Evolutionary conservation across 1,139 yeast genomes (phyloP).

Genomic region (Meyerozyma smithsonii): DNA sequence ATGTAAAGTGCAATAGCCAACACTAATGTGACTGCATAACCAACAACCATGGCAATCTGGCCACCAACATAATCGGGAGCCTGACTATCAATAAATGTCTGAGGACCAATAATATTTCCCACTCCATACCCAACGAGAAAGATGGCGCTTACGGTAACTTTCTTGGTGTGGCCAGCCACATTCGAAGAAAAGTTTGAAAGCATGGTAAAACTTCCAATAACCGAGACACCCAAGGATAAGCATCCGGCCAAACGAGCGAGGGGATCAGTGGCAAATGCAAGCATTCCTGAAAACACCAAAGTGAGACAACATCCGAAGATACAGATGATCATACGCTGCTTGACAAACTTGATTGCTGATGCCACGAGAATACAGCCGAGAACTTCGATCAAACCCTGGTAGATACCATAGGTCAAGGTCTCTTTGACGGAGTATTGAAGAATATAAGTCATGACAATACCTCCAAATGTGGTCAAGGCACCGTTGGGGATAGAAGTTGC

Average conservation of each 20-base stretch:
- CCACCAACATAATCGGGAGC: constrained; percentile 52
- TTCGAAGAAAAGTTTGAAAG: constrained; percentile 51
- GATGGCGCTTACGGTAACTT: constrained; percentile 54
- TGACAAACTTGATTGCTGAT: neutral
- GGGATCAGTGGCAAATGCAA: constrained; percentile 6
- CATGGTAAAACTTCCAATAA: constrained; percentile 28
- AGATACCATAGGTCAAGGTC: constrained; percentile 33
- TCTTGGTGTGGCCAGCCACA: constrained; percentile 69
- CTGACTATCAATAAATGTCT: constrained; percentile 49
- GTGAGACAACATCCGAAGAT: neutral
- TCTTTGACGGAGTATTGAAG: constrained; percentile 37
- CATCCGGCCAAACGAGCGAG: constrained; percentile 9
- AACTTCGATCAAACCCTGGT: constrained; percentile 36
- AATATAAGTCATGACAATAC: constrained; percentile 40
- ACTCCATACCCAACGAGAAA: constrained; percentile 59
- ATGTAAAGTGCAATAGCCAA: constrained; percentile 3
- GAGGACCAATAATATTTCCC: constrained; percentile 72
- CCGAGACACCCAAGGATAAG: constrained; percentile 7
- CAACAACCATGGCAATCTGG: constrained; percentile 39
- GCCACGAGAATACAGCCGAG: constrained; percentile 34
- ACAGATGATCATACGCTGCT: constrained; percentile 2
- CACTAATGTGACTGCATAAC: constrained; percentile 27
- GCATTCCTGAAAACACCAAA: constrained; percentile 2
- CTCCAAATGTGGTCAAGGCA: constrained; percentile 46
- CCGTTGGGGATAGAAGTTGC: constrained; percentile 48